A percentile compares a stretch with the other conserved stretches of the same genome.
Evolutionary conservation across 2,329 filamentous ascomycete genomes (phyloP).

Genomic region (Aspergillus brunneoviolaceus): DNA sequence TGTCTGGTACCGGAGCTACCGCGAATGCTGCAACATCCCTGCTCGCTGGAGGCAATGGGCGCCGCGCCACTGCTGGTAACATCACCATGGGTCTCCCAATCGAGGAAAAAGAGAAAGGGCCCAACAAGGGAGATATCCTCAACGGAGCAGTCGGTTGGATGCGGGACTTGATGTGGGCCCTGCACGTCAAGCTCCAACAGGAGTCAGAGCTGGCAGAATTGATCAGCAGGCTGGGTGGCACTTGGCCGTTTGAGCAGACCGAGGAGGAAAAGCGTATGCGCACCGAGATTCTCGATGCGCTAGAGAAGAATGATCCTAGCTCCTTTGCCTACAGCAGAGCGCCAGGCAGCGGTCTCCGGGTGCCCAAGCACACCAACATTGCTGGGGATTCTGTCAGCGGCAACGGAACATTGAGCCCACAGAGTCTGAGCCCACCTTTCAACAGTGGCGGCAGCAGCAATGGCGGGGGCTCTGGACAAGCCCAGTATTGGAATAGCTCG

Average conservation of each 20-base stretch:
- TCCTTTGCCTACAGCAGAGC: slow-evolving; percentile 83
- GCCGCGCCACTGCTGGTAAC: slow-evolving; percentile 75
- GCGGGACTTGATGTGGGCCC: slow-evolving; percentile 94
- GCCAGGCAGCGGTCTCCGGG: slow-evolving; percentile 79
- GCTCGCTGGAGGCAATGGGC: slow-evolving; percentile 78
- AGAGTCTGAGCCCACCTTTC: slow-evolving; percentile 66
- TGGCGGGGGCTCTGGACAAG: slow-evolving; percentile 47
- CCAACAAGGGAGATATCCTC: slow-evolving; percentile 97
- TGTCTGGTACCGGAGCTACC: slow-evolving; percentile 73
- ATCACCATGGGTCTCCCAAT: slow-evolving; percentile 91
- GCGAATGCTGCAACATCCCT: slow-evolving; percentile 70
- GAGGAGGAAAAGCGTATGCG: slow-evolving; percentile 97
- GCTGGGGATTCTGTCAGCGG: slow-evolving; percentile 71
- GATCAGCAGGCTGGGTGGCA: slow-evolving; percentile 69
- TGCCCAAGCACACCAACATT: slow-evolving; percentile 90
- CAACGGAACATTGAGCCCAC: slow-evolving; percentile 53
- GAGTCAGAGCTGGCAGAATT: slow-evolving; percentile 81
- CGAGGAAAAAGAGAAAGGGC: slow-evolving; percentile 97
- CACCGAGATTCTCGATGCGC: slow-evolving; percentile 82
- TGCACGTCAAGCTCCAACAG: slow-evolving; percentile 83
- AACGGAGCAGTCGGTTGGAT: slow-evolving; percentile 98
- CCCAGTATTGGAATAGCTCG: slow-evolving; percentile 54
- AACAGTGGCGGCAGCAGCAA: slow-evolving; percentile 69
- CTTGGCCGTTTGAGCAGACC: slow-evolving; percentile 75
- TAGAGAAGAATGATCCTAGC: slow-evolving; percentile 73